Percentiles rank a stretch among this genome's conserved stretches.
phyloP scores from a whole-genome alignment of 2,329 filamentous ascomycete genomes.

The Neopestalotiopsis sp. region DNA sequence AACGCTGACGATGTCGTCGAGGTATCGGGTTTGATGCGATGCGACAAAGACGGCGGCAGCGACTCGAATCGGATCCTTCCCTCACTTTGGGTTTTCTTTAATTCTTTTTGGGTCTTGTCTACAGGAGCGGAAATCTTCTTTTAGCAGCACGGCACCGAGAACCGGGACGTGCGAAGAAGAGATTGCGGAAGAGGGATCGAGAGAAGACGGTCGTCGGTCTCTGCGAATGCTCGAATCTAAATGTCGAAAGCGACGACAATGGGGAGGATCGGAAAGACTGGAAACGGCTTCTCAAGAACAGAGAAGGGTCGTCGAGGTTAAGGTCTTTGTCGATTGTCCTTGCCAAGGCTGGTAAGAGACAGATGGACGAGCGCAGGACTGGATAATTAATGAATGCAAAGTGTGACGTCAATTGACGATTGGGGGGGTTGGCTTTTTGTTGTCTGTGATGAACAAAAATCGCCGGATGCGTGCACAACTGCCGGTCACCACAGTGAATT shows the following conservation, averaged over 20 bases:
- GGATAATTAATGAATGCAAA: slow-evolving; percentile 15
- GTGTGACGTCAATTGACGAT: slow-evolving; percentile 26
- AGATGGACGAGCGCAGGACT: slow-evolving; percentile 10
- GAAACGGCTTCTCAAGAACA: slow-evolving; percentile 14
- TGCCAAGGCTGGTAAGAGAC: background rate
- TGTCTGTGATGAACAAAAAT: slow-evolving; percentile 14
- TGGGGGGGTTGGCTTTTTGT: slow-evolving; percentile 20
- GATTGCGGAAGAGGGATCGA: background rate
- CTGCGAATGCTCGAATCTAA: slow-evolving; percentile 15
- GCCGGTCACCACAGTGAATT: slow-evolving; percentile 6
- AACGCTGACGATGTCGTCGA: slow-evolving; percentile 36
- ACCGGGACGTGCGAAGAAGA: slow-evolving; percentile 13
- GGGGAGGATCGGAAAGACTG: background rate
- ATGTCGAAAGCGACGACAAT: slow-evolving; percentile 13
- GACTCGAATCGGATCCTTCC: slow-evolving; percentile 30
- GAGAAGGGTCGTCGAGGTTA: background rate
- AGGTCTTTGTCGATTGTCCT: slow-evolving; percentile 12
- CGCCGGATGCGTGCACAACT: slow-evolving; percentile 16
- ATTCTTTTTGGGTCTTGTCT: slow-evolving; percentile 32
- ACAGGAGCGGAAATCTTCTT: slow-evolving; percentile 29
- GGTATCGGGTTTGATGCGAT: slow-evolving; percentile 30
- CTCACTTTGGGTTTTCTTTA: slow-evolving; percentile 25
- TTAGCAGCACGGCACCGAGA: slow-evolving; percentile 40
- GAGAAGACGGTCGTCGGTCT: background rate
- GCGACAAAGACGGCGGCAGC: slow-evolving; percentile 34